These are phyloP conservation scores for Aspergillus taichungensis DNA, from an alignment of 495 filamentous ascomycete genomes.

Conservation along the genomic window DNA sequence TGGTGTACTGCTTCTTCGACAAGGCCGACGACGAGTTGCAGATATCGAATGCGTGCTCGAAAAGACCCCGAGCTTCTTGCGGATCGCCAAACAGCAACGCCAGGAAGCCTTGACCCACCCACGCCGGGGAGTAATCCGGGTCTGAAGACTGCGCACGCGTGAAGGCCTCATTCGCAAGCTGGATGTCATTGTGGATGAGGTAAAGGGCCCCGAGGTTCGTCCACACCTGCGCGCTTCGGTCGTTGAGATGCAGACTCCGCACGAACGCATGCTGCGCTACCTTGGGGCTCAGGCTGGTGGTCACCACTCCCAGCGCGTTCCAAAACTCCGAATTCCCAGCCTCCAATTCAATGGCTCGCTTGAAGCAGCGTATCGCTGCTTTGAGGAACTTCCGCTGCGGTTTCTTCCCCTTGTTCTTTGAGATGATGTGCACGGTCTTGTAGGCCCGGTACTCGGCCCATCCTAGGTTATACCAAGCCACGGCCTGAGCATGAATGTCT, in stretches of 20 bases:
- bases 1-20: slow-evolving; percentile 65
- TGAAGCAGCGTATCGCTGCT: slow-evolving; percentile 86
- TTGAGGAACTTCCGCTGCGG: slow-evolving; percentile 59
- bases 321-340: slow-evolving; percentile 95
- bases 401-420: slow-evolving; percentile 29
- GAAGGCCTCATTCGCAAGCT: slow-evolving; percentile 82
- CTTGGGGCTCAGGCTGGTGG: slow-evolving; percentile 70
- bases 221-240: slow-evolving; percentile 73
- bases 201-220: slow-evolving; percentile 85
- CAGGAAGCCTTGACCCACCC: slow-evolving; percentile 86
- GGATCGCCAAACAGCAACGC: slow-evolving; percentile 63
- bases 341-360: slow-evolving; percentile 90
- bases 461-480: slow-evolving; percentile 94
- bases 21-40: slow-evolving; percentile 62
- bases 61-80: slow-evolving; percentile 70
- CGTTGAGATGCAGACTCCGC: slow-evolving; percentile 87
- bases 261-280: slow-evolving; percentile 93
- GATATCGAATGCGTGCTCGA: slow-evolving; percentile 95
- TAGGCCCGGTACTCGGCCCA: slow-evolving; percentile 86
- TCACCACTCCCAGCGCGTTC: slow-evolving; percentile 90
- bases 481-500: slow-evolving; percentile 84
- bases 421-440: slow-evolving; percentile 41
- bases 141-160: slow-evolving; percentile 86
- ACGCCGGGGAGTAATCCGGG: slow-evolving; percentile 84
- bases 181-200: slow-evolving; percentile 69